Evolutionary conservation across 257 asterid genomes (phyloP).

Genomic region (Jaltomata sinuosa): DNA sequence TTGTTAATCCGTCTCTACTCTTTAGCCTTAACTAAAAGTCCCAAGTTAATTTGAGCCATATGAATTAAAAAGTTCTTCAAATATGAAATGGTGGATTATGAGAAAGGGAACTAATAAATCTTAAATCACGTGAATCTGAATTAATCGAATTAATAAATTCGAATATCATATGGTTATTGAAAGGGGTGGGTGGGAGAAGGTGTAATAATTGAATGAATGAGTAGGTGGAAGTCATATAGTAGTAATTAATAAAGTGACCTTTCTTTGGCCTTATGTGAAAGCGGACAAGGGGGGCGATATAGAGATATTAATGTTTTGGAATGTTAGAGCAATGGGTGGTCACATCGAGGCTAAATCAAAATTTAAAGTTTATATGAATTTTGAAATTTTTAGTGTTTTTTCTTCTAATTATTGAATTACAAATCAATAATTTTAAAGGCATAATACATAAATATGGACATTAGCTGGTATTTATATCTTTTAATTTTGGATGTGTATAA

Average conservation of each 20-base stretch:
- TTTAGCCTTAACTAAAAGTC: too few relatives aligned
- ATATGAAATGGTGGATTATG: background rate
- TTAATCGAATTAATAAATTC: background rate
- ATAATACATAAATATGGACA: too few relatives aligned
- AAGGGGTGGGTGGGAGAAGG: background rate
- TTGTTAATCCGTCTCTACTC: background rate
- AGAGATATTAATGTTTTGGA: constrained; percentile 29
- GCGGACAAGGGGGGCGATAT: constrained; percentile 65
- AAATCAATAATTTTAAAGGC: background rate
- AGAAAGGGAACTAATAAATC: background rate
- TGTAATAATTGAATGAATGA: background rate
- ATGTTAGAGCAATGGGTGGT: constrained; percentile 15
- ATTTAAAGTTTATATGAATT: too few relatives aligned
- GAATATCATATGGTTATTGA: background rate
- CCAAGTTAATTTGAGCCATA: background rate
- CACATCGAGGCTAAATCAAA: too few relatives aligned
- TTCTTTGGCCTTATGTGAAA: constrained; percentile 14
- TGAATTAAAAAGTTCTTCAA: too few relatives aligned
- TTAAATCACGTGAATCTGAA: accelerated
- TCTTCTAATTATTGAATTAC: background rate
- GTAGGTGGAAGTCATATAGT: constrained; percentile 37
- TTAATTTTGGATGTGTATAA: too few relatives aligned
- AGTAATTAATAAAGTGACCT: constrained; percentile 9
- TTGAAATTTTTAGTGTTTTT: too few relatives aligned
- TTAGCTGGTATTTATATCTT: too few relatives aligned